phyloP scores from a whole-genome alignment of 257 asterid species.

The Prunella vulgaris region DNA sequence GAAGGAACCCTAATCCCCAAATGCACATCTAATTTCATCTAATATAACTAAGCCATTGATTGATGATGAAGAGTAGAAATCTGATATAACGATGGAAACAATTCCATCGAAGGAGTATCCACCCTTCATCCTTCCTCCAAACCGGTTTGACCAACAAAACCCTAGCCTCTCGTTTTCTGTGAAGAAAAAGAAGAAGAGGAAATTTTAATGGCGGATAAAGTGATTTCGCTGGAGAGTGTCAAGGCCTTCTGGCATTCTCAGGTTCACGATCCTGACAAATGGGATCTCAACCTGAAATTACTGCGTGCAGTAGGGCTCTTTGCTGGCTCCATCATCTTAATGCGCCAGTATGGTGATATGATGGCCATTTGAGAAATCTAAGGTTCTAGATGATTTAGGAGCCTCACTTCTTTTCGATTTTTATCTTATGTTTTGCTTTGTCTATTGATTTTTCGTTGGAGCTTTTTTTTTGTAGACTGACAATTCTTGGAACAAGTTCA shows the following conservation, averaged over 20 bases:
- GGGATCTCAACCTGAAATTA: conserved; percentile 82
- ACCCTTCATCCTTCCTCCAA: too few species aligned
- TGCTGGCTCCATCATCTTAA: conserved; percentile 73
- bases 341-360: conserved; percentile 80
- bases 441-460: neutral
- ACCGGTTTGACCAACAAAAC: too few species aligned
- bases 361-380: conserved; percentile 56
- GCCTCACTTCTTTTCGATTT: neutral
- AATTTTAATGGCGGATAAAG: conserved; percentile 46
- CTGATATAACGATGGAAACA: too few species aligned
- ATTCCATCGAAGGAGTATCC: too few species aligned
- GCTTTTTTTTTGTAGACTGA: neutral
- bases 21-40: too few species aligned
- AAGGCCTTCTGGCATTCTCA: conserved; percentile 77
- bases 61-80: too few species aligned
- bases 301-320: conserved; percentile 71
- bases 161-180: too few species aligned
- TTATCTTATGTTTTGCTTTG: neutral
- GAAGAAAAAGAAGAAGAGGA: conserved; percentile 1
- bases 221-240: conserved; percentile 53
- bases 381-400: conserved; percentile 10
- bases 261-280: conserved; percentile 70
- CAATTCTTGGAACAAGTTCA: conserved; percentile 12
- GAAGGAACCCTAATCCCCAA: too few species aligned
- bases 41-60: too few species aligned